phyloP scores from a whole-genome alignment of 176 grass and related monocot species.

The Carex myosuroides region DNA sequence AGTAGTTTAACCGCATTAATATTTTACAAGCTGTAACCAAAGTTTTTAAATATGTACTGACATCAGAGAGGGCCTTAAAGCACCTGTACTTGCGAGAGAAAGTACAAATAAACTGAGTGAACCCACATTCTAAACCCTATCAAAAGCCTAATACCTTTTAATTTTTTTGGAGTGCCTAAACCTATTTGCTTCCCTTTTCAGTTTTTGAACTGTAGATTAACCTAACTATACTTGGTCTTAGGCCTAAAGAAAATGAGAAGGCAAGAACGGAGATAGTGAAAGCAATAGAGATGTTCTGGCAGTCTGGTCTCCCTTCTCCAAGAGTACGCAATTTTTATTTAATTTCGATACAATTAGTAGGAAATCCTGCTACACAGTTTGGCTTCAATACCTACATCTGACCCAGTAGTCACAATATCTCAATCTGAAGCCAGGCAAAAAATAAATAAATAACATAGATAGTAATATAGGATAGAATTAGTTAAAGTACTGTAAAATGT shows the following conservation, averaged over 20 bases:
- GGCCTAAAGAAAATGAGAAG: constrained; percentile 61
- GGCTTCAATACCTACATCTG: neutral
- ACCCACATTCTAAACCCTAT: neutral
- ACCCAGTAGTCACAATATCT: neutral
- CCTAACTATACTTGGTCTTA: constrained; percentile 14
- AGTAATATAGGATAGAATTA: neutral
- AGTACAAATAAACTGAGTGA: neutral
- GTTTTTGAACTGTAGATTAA: neutral
- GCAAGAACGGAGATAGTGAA: constrained; percentile 70
- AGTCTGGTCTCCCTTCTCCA: constrained; percentile 67
- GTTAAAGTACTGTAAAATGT: neutral
- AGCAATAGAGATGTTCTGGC: constrained; percentile 78
- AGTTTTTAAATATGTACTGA: neutral
- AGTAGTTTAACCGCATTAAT: neutral
- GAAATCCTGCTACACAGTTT: neutral
- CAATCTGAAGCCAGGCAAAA: neutral
- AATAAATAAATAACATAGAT: neutral
- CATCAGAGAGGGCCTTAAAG: neutral
- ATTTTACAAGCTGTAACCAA: neutral
- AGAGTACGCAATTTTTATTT: constrained; percentile 35
- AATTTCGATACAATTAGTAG: neutral
- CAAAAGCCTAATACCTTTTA: neutral
- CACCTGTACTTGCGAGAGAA: neutral
- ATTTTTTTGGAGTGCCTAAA: neutral
- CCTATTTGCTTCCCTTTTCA: neutral